Base-by-base conservation (phyloP, 2,329 filamentous ascomycete genomes). In the Verticillium nubilum region DNA sequence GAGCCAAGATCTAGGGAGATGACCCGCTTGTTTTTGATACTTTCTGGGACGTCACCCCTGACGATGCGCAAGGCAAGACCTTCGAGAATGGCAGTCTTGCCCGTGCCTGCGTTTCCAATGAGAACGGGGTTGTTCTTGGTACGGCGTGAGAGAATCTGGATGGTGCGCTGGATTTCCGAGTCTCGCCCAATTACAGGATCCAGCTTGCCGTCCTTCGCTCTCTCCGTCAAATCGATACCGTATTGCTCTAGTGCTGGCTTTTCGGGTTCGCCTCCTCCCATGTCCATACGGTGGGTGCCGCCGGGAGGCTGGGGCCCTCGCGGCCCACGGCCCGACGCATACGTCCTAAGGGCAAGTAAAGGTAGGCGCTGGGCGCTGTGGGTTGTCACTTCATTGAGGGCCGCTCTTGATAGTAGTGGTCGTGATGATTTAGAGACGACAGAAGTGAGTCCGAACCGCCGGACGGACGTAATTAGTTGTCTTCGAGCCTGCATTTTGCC, bases 81-180 rank as follows among this genome's bases (percentile, higher is more conserved):
- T 75, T 98, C 94, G 3, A 97, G 78, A 57, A 97, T 91, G 1
- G 94, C 93, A 5, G 94, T 98, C 77, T 98, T 98, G 62, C 94
- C 94, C 0, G 92, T 96, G 65, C 93, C 94, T 9, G 92, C 91
- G 54, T 87, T 88, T 62, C 94, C 94, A 60, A 97, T 97, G n/a
- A 97, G 78, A 0, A 97, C 93, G 0, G 94, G 94, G 65, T 96
- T 96, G 69, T 97, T 98, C 75, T 98, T 98, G 7, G 95, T 98
- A 62, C 95, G 83, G 63, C 95, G 82, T 17, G 93, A 97, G 1
- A 99, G 77, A 12, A 99, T 90, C 69, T 98, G 95, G 61, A 98
- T 97, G 0, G 93, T 97, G 56, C 95, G 83, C 69, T 97, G 91
- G 57, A 98, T 97, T 72, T 97, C 95, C 5, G 85, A 80, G 68